These are phyloP conservation scores for Lipomyces starkeyi DNA, from an alignment of 805 yeast genomes.

Conservation along the genomic window DNA sequence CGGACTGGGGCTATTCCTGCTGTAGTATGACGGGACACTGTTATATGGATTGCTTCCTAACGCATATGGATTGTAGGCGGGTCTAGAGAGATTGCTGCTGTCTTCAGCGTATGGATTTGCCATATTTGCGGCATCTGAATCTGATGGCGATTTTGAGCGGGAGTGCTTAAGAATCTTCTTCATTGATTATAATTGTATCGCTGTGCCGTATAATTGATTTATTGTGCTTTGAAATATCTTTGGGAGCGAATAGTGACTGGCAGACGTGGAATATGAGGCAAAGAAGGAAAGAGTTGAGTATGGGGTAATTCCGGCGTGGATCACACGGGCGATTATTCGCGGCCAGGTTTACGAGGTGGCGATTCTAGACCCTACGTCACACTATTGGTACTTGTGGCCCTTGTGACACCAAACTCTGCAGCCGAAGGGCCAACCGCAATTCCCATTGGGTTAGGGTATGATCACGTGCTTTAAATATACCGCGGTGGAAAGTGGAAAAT, in stretches of 20 bases:
- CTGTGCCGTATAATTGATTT: not conserved
- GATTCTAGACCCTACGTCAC: not conserved
- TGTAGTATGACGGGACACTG: slow-evolving; percentile 15
- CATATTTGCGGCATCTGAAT: not conserved
- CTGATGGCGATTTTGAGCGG: slow-evolving; percentile 6
- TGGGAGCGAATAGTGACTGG: not conserved
- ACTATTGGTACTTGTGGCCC: no score
- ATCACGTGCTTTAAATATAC: no score
- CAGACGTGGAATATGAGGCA: not conserved
- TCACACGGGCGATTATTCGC: not conserved
- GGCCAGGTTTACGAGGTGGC: not conserved
- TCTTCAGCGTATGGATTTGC: not conserved
- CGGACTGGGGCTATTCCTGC: not conserved
- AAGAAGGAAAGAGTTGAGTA: not conserved
- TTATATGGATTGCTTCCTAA: slow-evolving; percentile 28
- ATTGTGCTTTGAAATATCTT: not conserved
- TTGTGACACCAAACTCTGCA: not conserved
- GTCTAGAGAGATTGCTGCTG: slow-evolving; percentile 4
- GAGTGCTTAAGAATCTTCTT: slow-evolving; percentile 1
- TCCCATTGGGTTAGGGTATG: not conserved
- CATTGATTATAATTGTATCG: not conserved
- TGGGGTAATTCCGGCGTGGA: not conserved
- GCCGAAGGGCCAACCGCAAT: no score
- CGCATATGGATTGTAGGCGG: slow-evolving; percentile 22
- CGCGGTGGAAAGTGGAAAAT: no score